Evolutionary conservation across 495 filamentous ascomycete genomes (phyloP), one percentile per base, ranked within the genome.

Genomic region (Aspergillus campestris): DNA sequence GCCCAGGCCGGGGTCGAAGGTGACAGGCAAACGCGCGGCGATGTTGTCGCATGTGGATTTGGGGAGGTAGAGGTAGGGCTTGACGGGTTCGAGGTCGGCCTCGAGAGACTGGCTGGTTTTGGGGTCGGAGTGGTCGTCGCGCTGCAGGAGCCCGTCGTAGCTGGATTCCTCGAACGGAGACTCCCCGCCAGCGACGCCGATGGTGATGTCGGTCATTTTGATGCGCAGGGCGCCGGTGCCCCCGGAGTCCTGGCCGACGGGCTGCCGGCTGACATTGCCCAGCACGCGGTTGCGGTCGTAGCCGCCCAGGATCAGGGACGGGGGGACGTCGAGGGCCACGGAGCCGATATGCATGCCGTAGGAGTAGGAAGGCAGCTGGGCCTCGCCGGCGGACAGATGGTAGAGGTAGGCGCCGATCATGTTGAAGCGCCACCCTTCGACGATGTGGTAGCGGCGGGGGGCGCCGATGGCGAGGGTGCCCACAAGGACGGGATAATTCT

Each of bases 311-410:
- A 58, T 49, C 12, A 75, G 57, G n/a, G 64, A 71, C 0, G 62
- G 67, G 8, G 56, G 43, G 41, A 72, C 61, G 7, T 48, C 49
- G 4, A 66, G 57, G 9, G 53, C 38, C 6, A 55, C 67, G 11
- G 72, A 74, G 5, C 76, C 76, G 31, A 78, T 68, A 49, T 79
- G 76, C 51, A 80, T 61, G 12, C 70, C 65, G 44, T 67, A 76
- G 13, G 72, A 73, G 31, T 69, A 69, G 2, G 73, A 76, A 5
- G 64, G 60, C 18, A 24, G 18, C 18, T 24, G 18, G 18, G 18
- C 1, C 18, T 24, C 18, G 2, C 18, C 18, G 18, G 18, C 18
- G 18, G 18, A 1, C 18, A 2, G 18, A 24, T 24, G 18, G 32
- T 45, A 50, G 11, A 50, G 48, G 33, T 35, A 50, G 13, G 42